Base-by-base conservation (phyloP, 2,329 filamentous ascomycete species). In the Cytospora piceae region DNA sequence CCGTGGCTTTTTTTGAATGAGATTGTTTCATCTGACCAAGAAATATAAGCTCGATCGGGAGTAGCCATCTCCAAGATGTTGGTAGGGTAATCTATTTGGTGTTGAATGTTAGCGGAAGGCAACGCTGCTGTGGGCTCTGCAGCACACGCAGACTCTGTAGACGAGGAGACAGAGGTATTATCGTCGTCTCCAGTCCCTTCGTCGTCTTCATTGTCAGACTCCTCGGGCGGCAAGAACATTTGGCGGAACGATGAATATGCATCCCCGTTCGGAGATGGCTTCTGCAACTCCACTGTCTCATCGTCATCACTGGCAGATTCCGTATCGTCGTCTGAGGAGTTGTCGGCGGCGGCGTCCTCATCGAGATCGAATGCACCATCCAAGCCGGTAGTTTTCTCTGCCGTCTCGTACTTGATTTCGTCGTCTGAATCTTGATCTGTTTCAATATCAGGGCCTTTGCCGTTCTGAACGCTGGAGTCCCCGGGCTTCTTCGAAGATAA, bases 371-470 rank as follows among this genome's bases (percentile, higher is more conserved):
- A n/a, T 31, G 29, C 34, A 12, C 49, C 56, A 22, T 59, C 51
- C 14, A 32, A 15, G 2, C 42, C 32, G 2, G 20, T 29, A 2
- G 29, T 27, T 42, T 58, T 61, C 11, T 31, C 32, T 22, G 51
- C 8, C n/a, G 63, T 39, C 42, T 67, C 66, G n/a, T 67, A 67
- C 17, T 59, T 67, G 51, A 67, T 67, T 5, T 65, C 66, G 31
- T 63, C 59, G 32, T 65, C 66, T 4, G 63, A 60, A 3, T 54
- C 34, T 9, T 27, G 31, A 12, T 58, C 42, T 22, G 15, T 7
- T 1, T 42, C 9, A 17, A 20, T 3, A 29, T 32, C 27, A 22
- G 52, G 7, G 12, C 1, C 49, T 11, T 51, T n/a, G 3, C 6
- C 58, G 11, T 9, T 20, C 32, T 51, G n/a, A 3, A 27, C 32